Base-by-base conservation (phyloP, 805 yeast genomes). In the Zygotorulaspora chibaensis region DNA sequence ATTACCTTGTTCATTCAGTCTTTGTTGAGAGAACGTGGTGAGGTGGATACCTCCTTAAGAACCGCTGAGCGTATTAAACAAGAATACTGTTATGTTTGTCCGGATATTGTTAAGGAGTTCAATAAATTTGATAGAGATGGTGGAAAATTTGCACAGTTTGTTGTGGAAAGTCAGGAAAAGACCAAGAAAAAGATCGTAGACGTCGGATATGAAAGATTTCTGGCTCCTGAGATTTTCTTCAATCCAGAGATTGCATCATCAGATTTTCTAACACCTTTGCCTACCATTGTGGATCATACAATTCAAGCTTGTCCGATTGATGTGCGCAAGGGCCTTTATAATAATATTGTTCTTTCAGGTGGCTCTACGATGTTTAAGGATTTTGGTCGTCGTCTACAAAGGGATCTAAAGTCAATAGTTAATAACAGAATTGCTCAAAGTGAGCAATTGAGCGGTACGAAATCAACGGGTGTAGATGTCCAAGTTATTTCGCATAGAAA, bases 361-460 rank as follows among this genome's bases (percentile, higher is more conserved):
- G 99, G 99, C 38, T 89, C 97, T 2, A 93, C 99, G 8, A 93
- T 93, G 99, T 93, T 93, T 70, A 89, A 89, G 63, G 98, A 93
- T 67, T 93, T 93, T 63, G 98, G 98, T 38, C 85, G 98, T 72
- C 81, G 99, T 70, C 75, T 93, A 58, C 99, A 93, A 71, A 84
- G 97, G 70, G 99, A 93, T 68, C 74, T 93, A 60, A 87, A 88
- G 70, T 67, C 78, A 10, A 74, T 93, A 54, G 98, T 90, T 20
- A 90, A 87, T 61, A 89, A 86, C 53, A 83, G 99, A 70, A 88
- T 93, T 50, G 80, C 82, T 43, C 75, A 76, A 49, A 83, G 90
- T 64, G 99, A 93, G 70, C 73, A 74, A 58, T 71, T 83, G 49
- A 80, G 89, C 58, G 82, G 82, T 33, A 72, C 80, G 12, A 85